Percentiles rank a stretch among this genome's conserved stretches.
These are phyloP conservation scores for Coemansia sp. DNA, from an alignment of 371 early-diverging fungal genomes.

Conservation along the genomic window DNA sequence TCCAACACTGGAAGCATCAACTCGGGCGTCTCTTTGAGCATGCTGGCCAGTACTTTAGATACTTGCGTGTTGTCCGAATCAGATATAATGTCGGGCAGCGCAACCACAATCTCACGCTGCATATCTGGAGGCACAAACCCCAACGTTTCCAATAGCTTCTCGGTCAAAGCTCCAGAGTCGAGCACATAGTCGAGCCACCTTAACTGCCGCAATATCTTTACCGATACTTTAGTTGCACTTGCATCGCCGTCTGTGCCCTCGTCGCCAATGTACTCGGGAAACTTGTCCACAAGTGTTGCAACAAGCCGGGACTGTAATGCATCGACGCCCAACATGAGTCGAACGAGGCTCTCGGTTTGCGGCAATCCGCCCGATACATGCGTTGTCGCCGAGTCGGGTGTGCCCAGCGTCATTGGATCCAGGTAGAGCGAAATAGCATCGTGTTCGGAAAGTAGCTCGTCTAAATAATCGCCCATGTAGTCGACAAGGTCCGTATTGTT, in stretches of 20 bases:
- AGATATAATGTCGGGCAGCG: slow-evolving; percentile 73
- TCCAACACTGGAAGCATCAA: slow-evolving; percentile 75
- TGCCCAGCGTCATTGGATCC: slow-evolving; percentile 17
- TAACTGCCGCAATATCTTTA: slow-evolving; percentile 72
- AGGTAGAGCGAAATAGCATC: slow-evolving; percentile 25
- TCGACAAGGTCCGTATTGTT: not conserved
- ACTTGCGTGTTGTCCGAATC: slow-evolving; percentile 76
- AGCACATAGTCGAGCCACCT: slow-evolving; percentile 78
- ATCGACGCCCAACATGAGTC: slow-evolving; percentile 64
- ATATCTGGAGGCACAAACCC: slow-evolving; percentile 63
- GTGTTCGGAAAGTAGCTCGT: slow-evolving; percentile 26
- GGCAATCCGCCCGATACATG: not conserved
- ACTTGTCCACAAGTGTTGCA: slow-evolving; percentile 62
- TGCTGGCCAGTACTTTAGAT: slow-evolving; percentile 58
- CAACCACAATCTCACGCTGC: slow-evolving; percentile 74
- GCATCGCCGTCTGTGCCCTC: slow-evolving; percentile 46
- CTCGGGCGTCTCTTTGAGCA: slow-evolving; percentile 63
- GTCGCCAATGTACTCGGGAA: slow-evolving; percentile 66
- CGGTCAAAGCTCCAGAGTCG: slow-evolving; percentile 61
- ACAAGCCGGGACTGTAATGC: slow-evolving; percentile 63
- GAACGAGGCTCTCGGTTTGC: slow-evolving; percentile 62
- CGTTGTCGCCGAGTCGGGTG: not conserved
- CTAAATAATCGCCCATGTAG: slow-evolving; percentile 18
- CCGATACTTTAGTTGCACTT: slow-evolving; percentile 11
- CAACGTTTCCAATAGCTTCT: slow-evolving; percentile 73